Conservation (phyloP, 2,329 filamentous ascomycete genomes). For the Fusarium marasasianum region DNA sequence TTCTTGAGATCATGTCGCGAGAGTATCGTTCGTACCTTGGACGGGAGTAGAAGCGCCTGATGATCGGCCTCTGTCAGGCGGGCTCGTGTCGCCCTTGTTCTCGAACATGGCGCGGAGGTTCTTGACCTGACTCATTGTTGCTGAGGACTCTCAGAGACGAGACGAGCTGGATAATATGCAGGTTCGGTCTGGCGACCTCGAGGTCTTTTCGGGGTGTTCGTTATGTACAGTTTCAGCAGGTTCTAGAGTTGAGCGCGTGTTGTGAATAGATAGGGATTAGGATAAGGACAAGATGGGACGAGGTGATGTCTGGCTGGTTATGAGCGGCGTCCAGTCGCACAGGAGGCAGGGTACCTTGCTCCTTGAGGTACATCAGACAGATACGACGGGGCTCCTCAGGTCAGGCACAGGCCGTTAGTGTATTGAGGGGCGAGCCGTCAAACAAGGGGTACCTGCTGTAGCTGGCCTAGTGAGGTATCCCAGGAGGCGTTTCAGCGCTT, state of each 20-base stretch:
- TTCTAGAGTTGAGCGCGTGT: conserved; percentile 13
- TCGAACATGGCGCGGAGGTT: conserved; percentile 85
- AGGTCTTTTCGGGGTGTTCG: conserved; percentile 24
- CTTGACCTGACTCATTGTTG: conserved; percentile 73
- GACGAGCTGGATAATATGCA: conserved; percentile 37
- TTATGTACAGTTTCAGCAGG: conserved; percentile 14
- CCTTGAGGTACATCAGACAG: conserved; percentile 33
- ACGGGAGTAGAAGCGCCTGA: conserved; percentile 60
- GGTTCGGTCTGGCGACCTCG: conserved; percentile 34
- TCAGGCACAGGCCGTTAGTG: conserved; percentile 36
- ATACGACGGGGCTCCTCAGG: neutral
- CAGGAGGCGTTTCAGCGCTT: conserved; percentile 27
- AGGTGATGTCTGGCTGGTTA: conserved; percentile 35
- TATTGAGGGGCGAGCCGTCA: conserved; percentile 26
- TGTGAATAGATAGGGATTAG: conserved; percentile 18
- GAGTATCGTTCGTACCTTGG: conserved; percentile 39
- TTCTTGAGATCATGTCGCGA: conserved; percentile 8
- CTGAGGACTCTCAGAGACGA: conserved; percentile 38
- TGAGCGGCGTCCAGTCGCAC: conserved; percentile 28
- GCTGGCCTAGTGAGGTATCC: conserved; percentile 24
- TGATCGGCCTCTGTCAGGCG: conserved; percentile 75
- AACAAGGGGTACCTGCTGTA: conserved; percentile 32
- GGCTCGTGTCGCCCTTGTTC: conserved; percentile 71
- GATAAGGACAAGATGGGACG: conserved; percentile 25
- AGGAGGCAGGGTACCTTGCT: conserved; percentile 27